A percentile compares a stretch with the other conserved stretches of the same genome.
phyloP scores from a whole-genome alignment of 2,329 filamentous ascomycete species.

The Diaporthe amygdali region DNA sequence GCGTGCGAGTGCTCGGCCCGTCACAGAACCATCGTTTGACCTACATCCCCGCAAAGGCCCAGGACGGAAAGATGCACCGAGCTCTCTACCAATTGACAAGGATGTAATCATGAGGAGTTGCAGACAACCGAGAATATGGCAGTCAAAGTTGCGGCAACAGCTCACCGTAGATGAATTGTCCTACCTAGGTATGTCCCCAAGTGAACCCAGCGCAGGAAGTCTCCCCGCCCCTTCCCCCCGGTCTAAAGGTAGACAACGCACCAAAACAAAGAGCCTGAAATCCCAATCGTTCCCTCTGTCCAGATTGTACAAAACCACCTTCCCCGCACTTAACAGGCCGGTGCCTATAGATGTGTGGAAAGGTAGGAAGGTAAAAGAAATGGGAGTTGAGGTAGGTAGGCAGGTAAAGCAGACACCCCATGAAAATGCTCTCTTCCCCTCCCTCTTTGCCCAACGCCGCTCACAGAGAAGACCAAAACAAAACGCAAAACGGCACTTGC shows the following conservation, averaged over 20 bases:
- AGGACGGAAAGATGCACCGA: too few species aligned
- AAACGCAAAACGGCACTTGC: constrained; percentile 6
- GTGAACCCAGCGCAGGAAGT: background rate
- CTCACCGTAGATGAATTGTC: background rate
- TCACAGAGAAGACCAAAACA: background rate
- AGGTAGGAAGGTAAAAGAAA: background rate
- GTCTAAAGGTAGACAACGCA: background rate
- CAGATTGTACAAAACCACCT: background rate
- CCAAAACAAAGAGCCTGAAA: background rate
- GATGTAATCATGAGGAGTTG: background rate
- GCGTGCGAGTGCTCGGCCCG: background rate
- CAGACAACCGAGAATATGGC: background rate
- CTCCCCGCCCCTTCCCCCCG: background rate
- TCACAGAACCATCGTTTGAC: too few species aligned
- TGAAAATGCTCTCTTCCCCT: background rate
- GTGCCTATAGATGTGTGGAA: background rate
- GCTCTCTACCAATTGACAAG: background rate
- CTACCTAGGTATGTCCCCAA: background rate
- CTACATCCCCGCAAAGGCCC: background rate
- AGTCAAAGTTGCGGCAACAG: too few species aligned
- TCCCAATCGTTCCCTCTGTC: background rate
- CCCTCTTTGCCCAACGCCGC: constrained; percentile 16
- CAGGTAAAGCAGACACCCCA: background rate
- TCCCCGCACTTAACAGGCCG: background rate
- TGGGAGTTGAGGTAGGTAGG: background rate